Evolutionary conservation across 1,284 basidiomycete species (phyloP).

Genomic region (Neotropicomus parvogracilis): DNA sequence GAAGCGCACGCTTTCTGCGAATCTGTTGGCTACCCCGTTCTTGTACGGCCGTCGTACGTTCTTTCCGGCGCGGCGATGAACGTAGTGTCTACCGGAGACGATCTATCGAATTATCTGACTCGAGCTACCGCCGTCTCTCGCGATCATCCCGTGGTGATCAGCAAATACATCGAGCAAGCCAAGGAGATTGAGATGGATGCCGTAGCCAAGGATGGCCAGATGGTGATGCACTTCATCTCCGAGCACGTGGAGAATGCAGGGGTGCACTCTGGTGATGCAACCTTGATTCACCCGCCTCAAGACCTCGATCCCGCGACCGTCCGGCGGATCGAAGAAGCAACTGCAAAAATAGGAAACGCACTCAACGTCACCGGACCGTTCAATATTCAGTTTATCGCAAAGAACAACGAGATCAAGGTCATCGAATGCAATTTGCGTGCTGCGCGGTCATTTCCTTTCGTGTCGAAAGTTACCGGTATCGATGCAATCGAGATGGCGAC

Average conservation of each 20-base stretch:
- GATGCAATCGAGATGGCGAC: constrained; percentile 99
- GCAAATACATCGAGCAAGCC: constrained; percentile 98
- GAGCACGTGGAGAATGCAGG: constrained; percentile 99
- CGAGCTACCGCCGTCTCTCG: constrained; percentile 97
- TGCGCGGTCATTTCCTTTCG: constrained; percentile 98
- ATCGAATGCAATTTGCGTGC: constrained; percentile 99
- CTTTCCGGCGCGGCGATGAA: constrained; percentile 99
- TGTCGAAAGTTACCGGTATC: constrained; percentile 95
- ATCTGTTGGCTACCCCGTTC: constrained; percentile 90
- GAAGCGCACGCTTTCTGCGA: constrained; percentile 88
- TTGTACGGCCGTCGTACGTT: constrained; percentile 97
- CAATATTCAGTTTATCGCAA: constrained; percentile 99
- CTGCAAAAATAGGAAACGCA: constrained; percentile 96
- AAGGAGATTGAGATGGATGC: constrained; percentile 99
- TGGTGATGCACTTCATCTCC: constrained; percentile 99
- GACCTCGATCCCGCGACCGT: constrained; percentile 97
- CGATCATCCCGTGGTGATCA: constrained; percentile 97
- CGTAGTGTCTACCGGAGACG: constrained; percentile 91
- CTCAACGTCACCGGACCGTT: constrained; percentile 98
- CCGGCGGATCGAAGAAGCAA: constrained; percentile 93
- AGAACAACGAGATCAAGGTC: constrained; percentile 99
- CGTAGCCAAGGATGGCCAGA: constrained; percentile 93
- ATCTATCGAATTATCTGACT: constrained; percentile 87
- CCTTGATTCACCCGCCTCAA: constrained; percentile 95
- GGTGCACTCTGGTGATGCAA: constrained; percentile 82